Percentiles rank a stretch among this genome's conserved stretches.
These are phyloP conservation scores for Solanum chilense DNA, from an alignment of 257 asterid species.

Conservation along the genomic window DNA sequence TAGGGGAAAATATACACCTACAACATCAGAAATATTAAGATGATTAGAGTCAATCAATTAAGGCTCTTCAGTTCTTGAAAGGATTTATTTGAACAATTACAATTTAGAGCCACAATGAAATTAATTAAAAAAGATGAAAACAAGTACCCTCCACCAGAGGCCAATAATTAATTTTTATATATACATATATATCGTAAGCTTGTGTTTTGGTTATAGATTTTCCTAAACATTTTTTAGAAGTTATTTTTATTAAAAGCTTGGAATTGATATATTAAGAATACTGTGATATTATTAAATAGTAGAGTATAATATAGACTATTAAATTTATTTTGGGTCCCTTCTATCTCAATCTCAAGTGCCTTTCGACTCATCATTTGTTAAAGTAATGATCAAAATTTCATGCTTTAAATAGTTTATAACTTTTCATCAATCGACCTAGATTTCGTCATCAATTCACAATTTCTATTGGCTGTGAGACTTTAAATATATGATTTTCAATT, in stretches of 20 bases:
- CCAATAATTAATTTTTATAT: not conserved
- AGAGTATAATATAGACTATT: slow-evolving; percentile 4
- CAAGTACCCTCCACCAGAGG: not conserved
- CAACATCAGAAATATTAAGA: not conserved
- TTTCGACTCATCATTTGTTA: slow-evolving; percentile 41
- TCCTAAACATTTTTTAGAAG: too few species aligned
- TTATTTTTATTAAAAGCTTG: not conserved
- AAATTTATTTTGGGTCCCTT: slow-evolving; percentile 30
- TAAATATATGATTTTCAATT: slow-evolving; percentile 6
- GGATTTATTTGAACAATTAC: not conserved
- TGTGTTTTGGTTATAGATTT: not conserved
- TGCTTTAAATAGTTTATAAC: slow-evolving; percentile 16
- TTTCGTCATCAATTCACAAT: slow-evolving; percentile 35
- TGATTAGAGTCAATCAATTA: not conserved
- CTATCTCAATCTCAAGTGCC: slow-evolving; percentile 36
- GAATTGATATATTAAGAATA: not conserved
- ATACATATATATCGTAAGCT: not conserved
- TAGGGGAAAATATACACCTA: not conserved
- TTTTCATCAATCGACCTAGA: slow-evolving; percentile 25
- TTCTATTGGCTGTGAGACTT: slow-evolving; percentile 14
- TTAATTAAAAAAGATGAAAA: not conserved
- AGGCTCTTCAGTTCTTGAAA: not conserved
- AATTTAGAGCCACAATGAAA: not conserved
- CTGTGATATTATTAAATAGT: not conserved
- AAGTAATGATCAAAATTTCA: slow-evolving; percentile 12